A percentile compares a stretch with the other conserved stretches of the same genome.
Evolutionary conservation across 768 basidiomycete genomes (phyloP).

Genomic region (Termitomyces sp.): DNA sequence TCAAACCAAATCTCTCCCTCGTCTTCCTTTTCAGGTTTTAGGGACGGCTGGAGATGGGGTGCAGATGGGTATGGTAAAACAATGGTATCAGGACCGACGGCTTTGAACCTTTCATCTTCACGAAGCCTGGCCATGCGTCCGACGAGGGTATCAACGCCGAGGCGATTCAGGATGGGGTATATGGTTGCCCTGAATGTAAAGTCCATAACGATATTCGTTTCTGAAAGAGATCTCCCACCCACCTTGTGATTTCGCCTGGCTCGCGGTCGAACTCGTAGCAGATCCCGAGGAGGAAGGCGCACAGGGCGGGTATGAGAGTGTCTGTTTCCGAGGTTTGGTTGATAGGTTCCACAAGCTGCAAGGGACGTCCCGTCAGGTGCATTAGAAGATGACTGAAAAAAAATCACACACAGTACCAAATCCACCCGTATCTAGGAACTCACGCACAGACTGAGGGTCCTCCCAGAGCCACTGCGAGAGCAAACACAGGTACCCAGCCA

Average conservation of each 20-base stretch:
- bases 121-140: slow-evolving; percentile 84
- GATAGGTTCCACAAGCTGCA: slow-evolving; percentile 85
- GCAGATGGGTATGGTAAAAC: slow-evolving; percentile 55
- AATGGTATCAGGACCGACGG: slow-evolving; percentile 80
- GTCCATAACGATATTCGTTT: background rate
- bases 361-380: background rate
- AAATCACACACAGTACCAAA: slow-evolving; percentile 74
- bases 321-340: slow-evolving; percentile 88
- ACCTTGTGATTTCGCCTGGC: slow-evolving; percentile 95
- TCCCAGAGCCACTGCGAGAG: slow-evolving; percentile 97
- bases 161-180: slow-evolving; percentile 83
- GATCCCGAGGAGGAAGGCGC: slow-evolving; percentile 86
- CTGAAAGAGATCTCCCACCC: slow-evolving; percentile 18
- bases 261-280: slow-evolving; percentile 97
- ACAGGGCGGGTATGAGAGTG: slow-evolving; percentile 83
- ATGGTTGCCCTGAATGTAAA: slow-evolving; percentile 62
- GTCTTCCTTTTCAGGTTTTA: slow-evolving; percentile 41
- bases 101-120: slow-evolving; percentile 92
- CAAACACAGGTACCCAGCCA: slow-evolving; percentile 80
- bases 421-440: slow-evolving; percentile 88
- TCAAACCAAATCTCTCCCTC: slow-evolving; percentile 96
- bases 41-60: slow-evolving; percentile 26
- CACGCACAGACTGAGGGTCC: slow-evolving; percentile 81
- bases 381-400: background rate
- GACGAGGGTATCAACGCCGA: slow-evolving; percentile 86